Conservation (phyloP, 495 filamentous ascomycete species). For the Xanthoparmelia taractica region DNA sequence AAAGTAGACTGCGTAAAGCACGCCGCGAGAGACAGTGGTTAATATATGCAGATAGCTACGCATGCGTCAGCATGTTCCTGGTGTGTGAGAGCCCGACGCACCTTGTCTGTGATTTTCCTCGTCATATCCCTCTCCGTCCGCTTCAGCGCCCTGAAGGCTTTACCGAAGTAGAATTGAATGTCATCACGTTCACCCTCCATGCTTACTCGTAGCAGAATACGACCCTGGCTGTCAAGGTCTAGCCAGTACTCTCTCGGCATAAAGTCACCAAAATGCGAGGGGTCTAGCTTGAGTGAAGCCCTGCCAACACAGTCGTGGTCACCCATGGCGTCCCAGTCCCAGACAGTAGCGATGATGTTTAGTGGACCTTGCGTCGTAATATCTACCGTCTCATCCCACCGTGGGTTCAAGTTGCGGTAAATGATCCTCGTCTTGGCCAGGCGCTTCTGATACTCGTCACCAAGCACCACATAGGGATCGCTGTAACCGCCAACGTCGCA, state of each 20-base stretch:
- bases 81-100: slow-evolving; percentile 34
- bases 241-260: slow-evolving; percentile 94
- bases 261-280: slow-evolving; percentile 90
- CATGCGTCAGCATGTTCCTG: slow-evolving; percentile 21
- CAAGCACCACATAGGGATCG: slow-evolving; percentile 94
- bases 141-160: slow-evolving; percentile 90
- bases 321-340: slow-evolving; percentile 96
- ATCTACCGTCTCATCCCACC: slow-evolving; percentile 96
- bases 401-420: slow-evolving; percentile 83
- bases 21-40: slow-evolving; percentile 78
- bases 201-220: slow-evolving; percentile 80
- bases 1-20: slow-evolving; percentile 65
- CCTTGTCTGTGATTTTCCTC: slow-evolving; percentile 95
- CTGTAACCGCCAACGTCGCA: slow-evolving; percentile 92
- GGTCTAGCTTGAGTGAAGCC: slow-evolving; percentile 90
- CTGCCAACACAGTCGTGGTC: slow-evolving; percentile 97
- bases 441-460: slow-evolving; percentile 97
- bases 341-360: slow-evolving; percentile 93
- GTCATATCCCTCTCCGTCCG: slow-evolving; percentile 97
- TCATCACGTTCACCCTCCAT: slow-evolving; percentile 99
- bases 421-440: slow-evolving; percentile 90
- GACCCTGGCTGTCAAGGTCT: slow-evolving; percentile 90
- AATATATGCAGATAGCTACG: slow-evolving; percentile 87
- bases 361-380: slow-evolving; percentile 87
- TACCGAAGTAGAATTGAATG: slow-evolving; percentile 97